Base-by-base conservation (phyloP, 306 rosid genomes). In the Vigna nakashimae region DNA sequence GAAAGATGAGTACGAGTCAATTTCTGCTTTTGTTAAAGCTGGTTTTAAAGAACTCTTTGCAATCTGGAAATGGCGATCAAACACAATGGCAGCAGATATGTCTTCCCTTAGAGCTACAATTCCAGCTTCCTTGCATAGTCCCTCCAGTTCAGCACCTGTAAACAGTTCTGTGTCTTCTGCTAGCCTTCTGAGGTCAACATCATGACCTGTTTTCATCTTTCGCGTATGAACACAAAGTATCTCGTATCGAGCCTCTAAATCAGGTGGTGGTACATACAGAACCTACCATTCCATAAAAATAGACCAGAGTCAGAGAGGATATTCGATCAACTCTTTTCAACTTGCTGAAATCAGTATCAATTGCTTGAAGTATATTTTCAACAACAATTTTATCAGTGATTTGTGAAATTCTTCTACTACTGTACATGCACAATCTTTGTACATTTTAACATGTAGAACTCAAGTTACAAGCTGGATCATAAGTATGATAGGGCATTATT, bases 131-230 rank as follows among this genome's bases (percentile, higher is more conserved):
- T 69, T 84, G 82, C 99, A 95, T 32, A 95, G 75, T 20, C 95
- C 92, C 79, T 89, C 93, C 26, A 95, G 85, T 74, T 95, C 99
- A 5, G 98, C 98, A 34, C 99, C 99, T 3, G 99, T 92, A 86
- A 92, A 92, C 58, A 79, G 90, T 65, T 95, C 96, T 0, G 98
- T 89, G 20, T 88, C 89, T 84, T 82, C 89, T 50, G 99, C 96
- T 77, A 92, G 82, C 70, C 50, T 67, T 77, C 82, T 79, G 66
- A 95, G 92, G 86, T 92, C 81, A 50, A 95, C 96, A 48, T 89
- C 96, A 2, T 63, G 65, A 30, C 82, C 89, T 6, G 84, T 52
- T 70, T 69, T 88, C 96, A 91, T 92, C 50, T 81, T 78, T 13
- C 91, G 90, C 13, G 98, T 89, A 74, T 92, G 97, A 2, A 95